phyloP scores from a whole-genome alignment of 108 stramenopile genomes.

The Nitzschia putrida region DNA sequence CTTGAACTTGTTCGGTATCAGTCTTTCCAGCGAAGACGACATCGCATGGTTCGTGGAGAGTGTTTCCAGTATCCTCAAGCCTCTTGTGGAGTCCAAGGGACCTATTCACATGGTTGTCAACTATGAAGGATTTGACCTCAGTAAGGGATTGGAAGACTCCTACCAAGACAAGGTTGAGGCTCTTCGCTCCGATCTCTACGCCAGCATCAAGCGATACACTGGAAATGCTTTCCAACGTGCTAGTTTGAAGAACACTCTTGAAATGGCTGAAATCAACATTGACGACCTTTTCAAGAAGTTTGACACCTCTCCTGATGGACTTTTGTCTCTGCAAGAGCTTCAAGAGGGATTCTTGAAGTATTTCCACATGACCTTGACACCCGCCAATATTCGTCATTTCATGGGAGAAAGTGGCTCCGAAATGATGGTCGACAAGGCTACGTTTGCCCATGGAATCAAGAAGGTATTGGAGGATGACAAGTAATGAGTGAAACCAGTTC shows the following conservation, averaged over 20 bases:
- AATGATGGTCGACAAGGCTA: not conserved
- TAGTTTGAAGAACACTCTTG: slow-evolving; percentile 36
- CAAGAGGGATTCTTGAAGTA: slow-evolving; percentile 41
- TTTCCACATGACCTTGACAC: slow-evolving; percentile 51
- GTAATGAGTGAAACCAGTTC: too few species aligned
- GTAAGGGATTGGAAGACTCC: slow-evolving; percentile 46
- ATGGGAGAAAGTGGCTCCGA: not conserved
- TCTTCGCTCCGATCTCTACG: slow-evolving; percentile 45
- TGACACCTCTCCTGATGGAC: slow-evolving; percentile 41
- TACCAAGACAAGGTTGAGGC: slow-evolving; percentile 30
- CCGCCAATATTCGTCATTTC: slow-evolving; percentile 9
- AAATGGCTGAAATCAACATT: slow-evolving; percentile 46
- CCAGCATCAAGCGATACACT: slow-evolving; percentile 53
- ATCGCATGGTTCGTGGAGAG: slow-evolving; percentile 46
- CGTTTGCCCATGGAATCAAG: slow-evolving; percentile 16
- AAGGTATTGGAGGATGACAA: slow-evolving; percentile 3
- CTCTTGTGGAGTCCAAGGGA: slow-evolving; percentile 43
- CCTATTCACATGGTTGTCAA: slow-evolving; percentile 54
- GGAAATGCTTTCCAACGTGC: slow-evolving; percentile 62
- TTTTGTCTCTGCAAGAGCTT: slow-evolving; percentile 51
- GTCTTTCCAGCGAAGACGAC: slow-evolving; percentile 52
- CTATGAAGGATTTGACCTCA: slow-evolving; percentile 63
- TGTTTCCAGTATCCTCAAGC: slow-evolving; percentile 42
- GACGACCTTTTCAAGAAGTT: slow-evolving; percentile 45
- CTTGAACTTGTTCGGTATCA: slow-evolving; percentile 64